Evolutionary conservation across 169 alveolate species (phyloP).

Genomic region (Eimeria necatrix): DNA sequence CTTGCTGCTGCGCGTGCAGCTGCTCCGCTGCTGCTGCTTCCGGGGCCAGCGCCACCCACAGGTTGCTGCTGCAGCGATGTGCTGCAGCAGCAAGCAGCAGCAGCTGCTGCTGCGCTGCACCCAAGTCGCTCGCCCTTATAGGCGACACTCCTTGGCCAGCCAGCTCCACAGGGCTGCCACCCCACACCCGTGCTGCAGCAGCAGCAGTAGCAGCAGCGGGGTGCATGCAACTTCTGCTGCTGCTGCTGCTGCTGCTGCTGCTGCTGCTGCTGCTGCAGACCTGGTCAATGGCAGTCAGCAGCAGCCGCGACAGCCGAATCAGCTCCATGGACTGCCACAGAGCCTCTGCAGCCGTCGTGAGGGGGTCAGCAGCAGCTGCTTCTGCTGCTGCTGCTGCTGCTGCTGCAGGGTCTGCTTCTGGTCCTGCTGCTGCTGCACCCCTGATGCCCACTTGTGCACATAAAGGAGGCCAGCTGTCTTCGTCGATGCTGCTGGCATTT

Average conservation of each 20-base stretch:
- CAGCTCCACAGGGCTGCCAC: background rate
- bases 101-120: slow-evolving; percentile 45
- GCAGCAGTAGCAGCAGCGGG: slow-evolving; percentile 1
- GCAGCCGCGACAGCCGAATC: slow-evolving; percentile 10
- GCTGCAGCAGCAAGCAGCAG: slow-evolving; percentile 55
- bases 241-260: slow-evolving; percentile 38
- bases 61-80: slow-evolving; percentile 42
- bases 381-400: slow-evolving; percentile 6
- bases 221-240: slow-evolving; percentile 24
- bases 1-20: background rate
- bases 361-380: slow-evolving; percentile 4
- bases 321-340: slow-evolving; percentile 1
- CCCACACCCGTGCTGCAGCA: slow-evolving; percentile 12
- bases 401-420: slow-evolving; percentile 2
- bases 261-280: slow-evolving; percentile 37
- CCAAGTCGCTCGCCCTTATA: background rate
- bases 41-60: background rate
- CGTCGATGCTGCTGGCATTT: background rate
- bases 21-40: background rate
- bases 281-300: background rate
- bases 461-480: slow-evolving; percentile 4
- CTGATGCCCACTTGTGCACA: background rate
- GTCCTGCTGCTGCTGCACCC: background rate
- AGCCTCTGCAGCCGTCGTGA: background rate
- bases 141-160: background rate